Conservation (phyloP, 176 grass and related monocot genomes). For the Avena sativa region DNA sequence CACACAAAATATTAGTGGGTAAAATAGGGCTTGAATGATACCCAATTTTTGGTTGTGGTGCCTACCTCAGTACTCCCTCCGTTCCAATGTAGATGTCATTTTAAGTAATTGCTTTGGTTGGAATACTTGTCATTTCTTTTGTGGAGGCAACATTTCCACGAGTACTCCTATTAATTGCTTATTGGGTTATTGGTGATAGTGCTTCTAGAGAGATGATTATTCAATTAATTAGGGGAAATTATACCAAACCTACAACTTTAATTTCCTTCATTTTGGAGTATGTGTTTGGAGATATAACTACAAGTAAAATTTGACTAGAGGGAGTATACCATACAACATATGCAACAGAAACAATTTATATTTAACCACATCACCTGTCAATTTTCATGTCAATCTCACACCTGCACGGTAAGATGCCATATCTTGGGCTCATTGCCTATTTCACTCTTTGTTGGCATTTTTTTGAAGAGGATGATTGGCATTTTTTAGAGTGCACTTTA, state of each 20-base stretch:
- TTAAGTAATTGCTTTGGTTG: constrained; percentile 1
- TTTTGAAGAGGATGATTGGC: not conserved
- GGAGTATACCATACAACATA: constrained; percentile 12
- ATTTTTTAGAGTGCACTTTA: constrained; percentile 17
- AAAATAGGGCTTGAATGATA: not conserved
- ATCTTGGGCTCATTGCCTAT: not conserved
- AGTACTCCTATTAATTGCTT: not conserved
- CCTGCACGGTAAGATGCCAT: not conserved
- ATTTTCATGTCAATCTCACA: constrained; percentile 11
- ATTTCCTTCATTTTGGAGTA: not conserved
- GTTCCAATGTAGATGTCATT: constrained; percentile 1
- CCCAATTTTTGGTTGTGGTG: constrained; percentile 2
- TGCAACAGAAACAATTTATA: not conserved
- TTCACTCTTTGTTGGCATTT: not conserved
- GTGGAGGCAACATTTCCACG: not conserved
- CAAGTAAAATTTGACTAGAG: constrained; percentile 15
- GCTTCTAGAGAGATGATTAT: not conserved
- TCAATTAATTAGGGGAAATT: not conserved
- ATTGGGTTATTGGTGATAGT: not conserved
- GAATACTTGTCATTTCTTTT: not conserved
- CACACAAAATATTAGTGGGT: not conserved
- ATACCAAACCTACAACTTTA: not conserved
- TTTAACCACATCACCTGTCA: constrained; percentile 3
- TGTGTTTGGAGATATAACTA: not conserved
- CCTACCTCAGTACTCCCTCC: constrained; percentile 5